Evolutionary conservation across 495 filamentous ascomycete species (phyloP), one percentile per base, ranked within the genome.

Genomic region (Penicillium antarcticum): DNA sequence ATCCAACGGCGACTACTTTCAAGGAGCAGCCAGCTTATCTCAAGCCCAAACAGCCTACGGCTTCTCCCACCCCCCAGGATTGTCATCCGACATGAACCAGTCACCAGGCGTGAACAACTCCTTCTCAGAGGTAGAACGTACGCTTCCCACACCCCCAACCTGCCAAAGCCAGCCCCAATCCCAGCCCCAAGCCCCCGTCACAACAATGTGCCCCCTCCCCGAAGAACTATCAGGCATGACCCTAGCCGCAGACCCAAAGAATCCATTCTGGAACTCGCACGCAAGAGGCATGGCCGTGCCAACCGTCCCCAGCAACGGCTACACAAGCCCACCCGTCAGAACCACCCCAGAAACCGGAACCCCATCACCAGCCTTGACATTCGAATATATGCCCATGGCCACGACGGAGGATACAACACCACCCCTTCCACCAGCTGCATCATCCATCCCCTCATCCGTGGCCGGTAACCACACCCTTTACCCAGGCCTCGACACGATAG

Each of bases 81-180:
- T 54, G 6, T 44, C 56, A 19, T 50, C 63, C 11, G 68, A 69
- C 12, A 44, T 55, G 5, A 32, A 66, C 8, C 55, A 57, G 21
- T 17, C 58, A 21, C 38, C 53, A 16, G 51, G 64, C 7, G 50
- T 57, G 8, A 17, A 31, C 38, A 37, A 53, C 6, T 45, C 67
- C 9, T 55, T 64, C 1, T 39, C 60, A 10, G 61, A 72, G 2
- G 53, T 65, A 40, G 67, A 70, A 45, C 64, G 75, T 26, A 75
- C 57, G 11, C 58, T 76, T 13, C 75, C 74, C 12, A 71, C 57
- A 26, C 70, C 42, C 1, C 53, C 71, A 42, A 64, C 62, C 5
- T 58, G 57, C 11, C 60, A 62, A 21, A 52, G 42, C 48, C 58
- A 58, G 13, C 21, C 58, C 53, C 2, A 56, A 29, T 36, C 10